Conservation (phyloP, 208 protist genomes). For the Trichomonas vaginalis region DNA sequence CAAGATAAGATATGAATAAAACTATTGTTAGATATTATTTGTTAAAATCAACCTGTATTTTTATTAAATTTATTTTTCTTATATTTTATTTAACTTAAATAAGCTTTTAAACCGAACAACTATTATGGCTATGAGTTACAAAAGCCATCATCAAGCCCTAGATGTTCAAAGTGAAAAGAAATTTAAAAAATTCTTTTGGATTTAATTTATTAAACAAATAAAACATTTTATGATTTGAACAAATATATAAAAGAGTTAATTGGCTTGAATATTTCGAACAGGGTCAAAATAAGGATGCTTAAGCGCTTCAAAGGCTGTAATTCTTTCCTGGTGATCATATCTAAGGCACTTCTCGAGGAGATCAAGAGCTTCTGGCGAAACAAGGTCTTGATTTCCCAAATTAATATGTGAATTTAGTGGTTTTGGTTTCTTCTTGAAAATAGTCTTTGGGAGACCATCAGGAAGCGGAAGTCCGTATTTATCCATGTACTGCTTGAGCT, state of each 20-base stretch:
- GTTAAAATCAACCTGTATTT: too few species aligned
- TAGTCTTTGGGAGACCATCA: conserved; percentile 54
- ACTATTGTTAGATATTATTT: neutral
- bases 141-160: too few species aligned
- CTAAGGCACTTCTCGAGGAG: conserved; percentile 86
- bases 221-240: neutral
- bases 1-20: neutral
- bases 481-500: conserved; percentile 32
- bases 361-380: conserved; percentile 81
- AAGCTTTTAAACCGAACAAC: too few species aligned
- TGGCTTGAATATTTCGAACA: conserved; percentile 40
- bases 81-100: too few species aligned
- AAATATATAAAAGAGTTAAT: neutral
- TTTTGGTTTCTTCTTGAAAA: conserved; percentile 62
- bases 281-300: conserved; percentile 90
- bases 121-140: too few species aligned
- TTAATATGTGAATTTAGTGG: conserved; percentile 62
- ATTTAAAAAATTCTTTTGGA: too few species aligned
- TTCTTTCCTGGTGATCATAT: conserved; percentile 57
- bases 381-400: conserved; percentile 75
- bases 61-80: too few species aligned
- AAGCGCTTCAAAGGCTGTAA: conserved; percentile 91
- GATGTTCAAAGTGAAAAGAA: too few species aligned
- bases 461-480: conserved; percentile 82
- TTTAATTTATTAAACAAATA: neutral